Percentiles rank a stretch among this genome's conserved stretches.
Evolutionary conservation across 139 green algal genomes (phyloP).

Genomic region (Chlamydomonas sp.): DNA sequence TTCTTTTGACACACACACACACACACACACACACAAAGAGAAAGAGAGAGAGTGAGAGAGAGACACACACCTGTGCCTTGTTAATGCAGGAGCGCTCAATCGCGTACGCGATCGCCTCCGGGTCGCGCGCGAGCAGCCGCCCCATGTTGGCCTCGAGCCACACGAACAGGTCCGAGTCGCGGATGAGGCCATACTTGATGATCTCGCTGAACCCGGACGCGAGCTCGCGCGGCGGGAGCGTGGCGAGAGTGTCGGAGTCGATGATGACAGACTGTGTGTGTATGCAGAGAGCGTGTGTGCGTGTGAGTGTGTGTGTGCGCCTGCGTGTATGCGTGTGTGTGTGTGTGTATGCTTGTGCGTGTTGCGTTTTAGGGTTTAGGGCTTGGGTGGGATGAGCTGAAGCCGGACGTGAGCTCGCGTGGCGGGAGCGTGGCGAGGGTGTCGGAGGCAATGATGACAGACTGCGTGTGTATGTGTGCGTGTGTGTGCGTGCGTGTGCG

Average conservation of each 20-base stretch:
- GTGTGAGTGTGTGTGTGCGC: too few species aligned
- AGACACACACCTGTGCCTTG: too few species aligned
- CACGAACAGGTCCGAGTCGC: slow-evolving; percentile 84
- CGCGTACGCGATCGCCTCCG: slow-evolving; percentile 77
- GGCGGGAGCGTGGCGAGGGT: slow-evolving; percentile 84
- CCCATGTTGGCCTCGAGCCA: slow-evolving; percentile 94
- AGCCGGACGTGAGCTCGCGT: slow-evolving; percentile 80
- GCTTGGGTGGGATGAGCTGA: slow-evolving; percentile 54
- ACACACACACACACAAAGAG: too few species aligned
- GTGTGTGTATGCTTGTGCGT: too few species aligned
- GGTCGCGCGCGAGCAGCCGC: slow-evolving; percentile 73
- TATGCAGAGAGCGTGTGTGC: too few species aligned
- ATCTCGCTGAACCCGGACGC: slow-evolving; percentile 90
- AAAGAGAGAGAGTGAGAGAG: too few species aligned
- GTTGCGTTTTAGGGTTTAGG: too few species aligned
- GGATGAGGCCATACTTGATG: slow-evolving; percentile 98
- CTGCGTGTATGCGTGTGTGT: too few species aligned
- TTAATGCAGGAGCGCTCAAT: slow-evolving; percentile 93
- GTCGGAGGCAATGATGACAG: slow-evolving; percentile 87
- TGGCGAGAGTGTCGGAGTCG: slow-evolving; percentile 81
- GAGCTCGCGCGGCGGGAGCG: slow-evolving; percentile 87
- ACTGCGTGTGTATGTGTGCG: slow-evolving; percentile 26
- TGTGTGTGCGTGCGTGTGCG: too few species aligned
- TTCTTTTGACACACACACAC: too few species aligned
- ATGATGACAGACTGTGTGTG: slow-evolving; percentile 74